A percentile compares a stretch with the other conserved stretches of the same genome.
phyloP scores from a whole-genome alignment of 108 stramenopile species.

The Discostella pseudostelligera region DNA sequence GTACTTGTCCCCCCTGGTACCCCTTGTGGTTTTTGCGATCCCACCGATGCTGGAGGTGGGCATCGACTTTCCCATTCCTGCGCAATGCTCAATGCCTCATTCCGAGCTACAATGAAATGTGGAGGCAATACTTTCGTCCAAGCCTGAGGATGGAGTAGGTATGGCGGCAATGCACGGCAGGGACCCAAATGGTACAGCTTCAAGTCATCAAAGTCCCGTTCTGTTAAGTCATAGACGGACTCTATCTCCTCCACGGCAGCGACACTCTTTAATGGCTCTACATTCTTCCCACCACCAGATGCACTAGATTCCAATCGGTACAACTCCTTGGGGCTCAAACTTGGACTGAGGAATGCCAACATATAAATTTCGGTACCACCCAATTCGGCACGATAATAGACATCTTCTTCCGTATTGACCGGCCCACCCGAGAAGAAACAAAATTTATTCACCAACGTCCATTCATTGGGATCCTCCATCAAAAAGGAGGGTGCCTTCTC shows the following conservation, averaged over 20 bases:
- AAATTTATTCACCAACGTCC: constrained; percentile 85
- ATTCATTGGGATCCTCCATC: constrained; percentile 71
- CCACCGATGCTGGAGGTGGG: constrained; percentile 7
- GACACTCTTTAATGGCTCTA: constrained; percentile 58
- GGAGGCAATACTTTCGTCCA: constrained; percentile 86
- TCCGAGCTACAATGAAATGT: constrained; percentile 68
- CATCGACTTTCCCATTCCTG: constrained; percentile 52
- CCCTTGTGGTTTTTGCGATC: constrained; percentile 1
- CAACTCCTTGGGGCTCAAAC: constrained; percentile 76
- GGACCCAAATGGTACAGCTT: constrained; percentile 87
- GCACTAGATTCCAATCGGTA: constrained; percentile 55
- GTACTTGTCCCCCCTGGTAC: constrained; percentile 6
- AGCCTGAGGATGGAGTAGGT: constrained; percentile 74
- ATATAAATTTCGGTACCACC: constrained; percentile 85
- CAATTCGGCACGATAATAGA: constrained; percentile 83
- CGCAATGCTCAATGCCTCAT: constrained; percentile 68
- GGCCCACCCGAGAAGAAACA: constrained; percentile 91
- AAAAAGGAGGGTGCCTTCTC: constrained; percentile 68
- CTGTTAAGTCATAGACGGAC: constrained; percentile 79
- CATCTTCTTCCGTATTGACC: constrained; percentile 87
- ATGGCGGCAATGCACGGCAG: constrained; percentile 79
- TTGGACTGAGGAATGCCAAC: constrained; percentile 82
- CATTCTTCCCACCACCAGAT: constrained; percentile 20
- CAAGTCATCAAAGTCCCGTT: constrained; percentile 83
- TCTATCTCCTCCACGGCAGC: constrained; percentile 77